phyloP scores from a whole-genome alignment of 768 basidiomycete genomes.

The Tricholoma bakamatsutake region DNA sequence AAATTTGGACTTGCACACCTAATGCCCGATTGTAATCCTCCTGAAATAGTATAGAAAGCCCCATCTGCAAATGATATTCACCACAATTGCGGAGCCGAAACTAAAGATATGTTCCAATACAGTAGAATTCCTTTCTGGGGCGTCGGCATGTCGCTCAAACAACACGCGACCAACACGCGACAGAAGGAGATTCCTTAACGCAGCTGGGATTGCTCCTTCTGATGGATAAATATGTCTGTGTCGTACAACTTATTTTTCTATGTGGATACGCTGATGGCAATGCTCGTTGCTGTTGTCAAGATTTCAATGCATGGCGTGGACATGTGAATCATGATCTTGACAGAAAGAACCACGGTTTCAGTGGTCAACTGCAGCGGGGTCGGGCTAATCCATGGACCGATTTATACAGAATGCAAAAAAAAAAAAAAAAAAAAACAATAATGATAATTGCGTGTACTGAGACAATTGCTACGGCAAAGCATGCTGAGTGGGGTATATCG shows the following conservation, averaged over 20 bases:
- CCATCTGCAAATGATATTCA: no score
- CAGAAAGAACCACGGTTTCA: not conserved
- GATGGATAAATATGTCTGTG: not conserved
- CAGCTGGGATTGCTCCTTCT: no score
- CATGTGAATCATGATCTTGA: not conserved
- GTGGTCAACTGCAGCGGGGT: not conserved
- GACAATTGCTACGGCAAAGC: conserved; percentile 10
- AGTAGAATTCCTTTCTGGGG: no score
- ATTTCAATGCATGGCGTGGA: not conserved
- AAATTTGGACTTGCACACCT: no score
- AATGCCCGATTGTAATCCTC: no score
- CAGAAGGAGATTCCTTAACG: not conserved
- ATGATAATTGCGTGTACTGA: conserved; percentile 6
- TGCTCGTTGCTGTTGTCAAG: not conserved
- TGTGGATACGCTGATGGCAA: not conserved
- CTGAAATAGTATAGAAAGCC: no score
- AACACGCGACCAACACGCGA: no score
- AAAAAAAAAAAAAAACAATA: no score
- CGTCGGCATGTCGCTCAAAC: no score
- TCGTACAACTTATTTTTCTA: not conserved
- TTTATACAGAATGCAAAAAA: not conserved
- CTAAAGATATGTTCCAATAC: no score
- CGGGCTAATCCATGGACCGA: not conserved
- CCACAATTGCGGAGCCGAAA: no score
- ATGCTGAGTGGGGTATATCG: conserved; percentile 11